phyloP scores from a whole-genome alignment of 2,329 filamentous ascomycete genomes.

The Beauveria pseudobassiana region DNA sequence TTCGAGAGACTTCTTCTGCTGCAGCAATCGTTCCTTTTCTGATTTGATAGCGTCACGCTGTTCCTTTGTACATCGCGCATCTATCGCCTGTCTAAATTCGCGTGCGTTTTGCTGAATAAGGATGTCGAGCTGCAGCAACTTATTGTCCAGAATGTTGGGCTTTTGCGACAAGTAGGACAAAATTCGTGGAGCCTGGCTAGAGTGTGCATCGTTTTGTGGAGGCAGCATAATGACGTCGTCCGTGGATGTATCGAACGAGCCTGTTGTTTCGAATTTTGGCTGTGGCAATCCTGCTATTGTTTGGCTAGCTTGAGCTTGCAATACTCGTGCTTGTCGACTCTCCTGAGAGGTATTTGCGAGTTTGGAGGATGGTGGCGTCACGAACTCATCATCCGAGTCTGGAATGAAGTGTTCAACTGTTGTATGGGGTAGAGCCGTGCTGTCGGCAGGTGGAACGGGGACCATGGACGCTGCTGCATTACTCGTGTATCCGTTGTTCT shows the following conservation, averaged over 20 bases:
- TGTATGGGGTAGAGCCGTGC: not conserved
- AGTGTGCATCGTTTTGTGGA: not conserved
- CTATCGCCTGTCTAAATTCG: slow-evolving; percentile 40
- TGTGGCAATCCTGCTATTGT: not conserved
- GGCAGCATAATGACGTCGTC: not conserved
- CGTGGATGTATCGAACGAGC: not conserved
- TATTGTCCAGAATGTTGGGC: slow-evolving; percentile 25
- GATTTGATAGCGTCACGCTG: slow-evolving; percentile 39
- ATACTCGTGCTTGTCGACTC: not conserved
- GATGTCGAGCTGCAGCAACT: slow-evolving; percentile 31
- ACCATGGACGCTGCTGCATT: too few relatives aligned
- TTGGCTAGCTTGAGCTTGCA: not conserved
- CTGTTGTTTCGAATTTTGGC: not conserved
- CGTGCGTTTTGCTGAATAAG: slow-evolving; percentile 40
- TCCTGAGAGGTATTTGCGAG: slow-evolving; percentile 15
- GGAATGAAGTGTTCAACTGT: slow-evolving; percentile 34
- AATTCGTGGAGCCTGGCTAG: slow-evolving; percentile 22
- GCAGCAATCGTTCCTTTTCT: slow-evolving; percentile 40
- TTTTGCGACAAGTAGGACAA: slow-evolving; percentile 24
- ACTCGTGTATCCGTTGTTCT: not conserved
- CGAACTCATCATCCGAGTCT: slow-evolving; percentile 51
- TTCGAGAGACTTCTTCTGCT: slow-evolving; percentile 38
- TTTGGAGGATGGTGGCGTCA: slow-evolving; percentile 34
- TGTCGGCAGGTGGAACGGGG: not conserved
- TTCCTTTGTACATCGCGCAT: slow-evolving; percentile 37